Percentiles rank a stretch among this genome's conserved stretches.
Conservation (phyloP, 345 rosid species). For the Sonneratia alba region DNA sequence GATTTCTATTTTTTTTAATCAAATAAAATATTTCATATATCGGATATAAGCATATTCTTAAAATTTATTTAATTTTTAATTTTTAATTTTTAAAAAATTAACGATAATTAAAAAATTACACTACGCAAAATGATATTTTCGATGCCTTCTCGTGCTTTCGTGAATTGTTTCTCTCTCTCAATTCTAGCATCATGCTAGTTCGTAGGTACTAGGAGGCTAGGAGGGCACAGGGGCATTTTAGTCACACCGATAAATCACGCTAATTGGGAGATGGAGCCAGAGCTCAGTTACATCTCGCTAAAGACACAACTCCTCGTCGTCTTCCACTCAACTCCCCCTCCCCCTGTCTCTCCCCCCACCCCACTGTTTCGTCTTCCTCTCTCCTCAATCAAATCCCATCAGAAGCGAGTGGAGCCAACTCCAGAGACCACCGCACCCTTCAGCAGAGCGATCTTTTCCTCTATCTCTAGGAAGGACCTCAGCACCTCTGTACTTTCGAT, state of each 20-base stretch:
- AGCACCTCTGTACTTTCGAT: not conserved
- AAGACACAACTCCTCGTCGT: constrained; percentile 19
- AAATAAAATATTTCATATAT: no score
- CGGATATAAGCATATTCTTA: no score
- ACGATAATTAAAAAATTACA: no score
- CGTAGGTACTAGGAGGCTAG: no score
- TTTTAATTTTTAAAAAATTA: no score
- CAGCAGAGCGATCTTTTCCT: not conserved
- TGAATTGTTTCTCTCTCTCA: no score
- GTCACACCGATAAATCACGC: not conserved
- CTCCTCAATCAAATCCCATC: not conserved
- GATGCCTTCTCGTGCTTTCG: no score
- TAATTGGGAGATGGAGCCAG: not conserved
- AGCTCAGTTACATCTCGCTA: constrained; percentile 12
- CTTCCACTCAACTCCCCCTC: constrained; percentile 5
- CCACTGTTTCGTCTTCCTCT: not conserved
- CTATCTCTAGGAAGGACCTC: not conserved
- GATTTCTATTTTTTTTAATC: not conserved
- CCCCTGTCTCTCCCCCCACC: constrained; percentile 6
- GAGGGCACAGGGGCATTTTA: constrained; percentile 10
- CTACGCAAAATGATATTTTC: no score
- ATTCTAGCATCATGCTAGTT: no score
- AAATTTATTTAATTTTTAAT: no score
- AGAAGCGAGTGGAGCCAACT: no score
- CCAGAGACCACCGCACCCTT: no score